Base-by-base conservation (phyloP, 352 stramenopile species). In the Phytopythium helicoides region DNA sequence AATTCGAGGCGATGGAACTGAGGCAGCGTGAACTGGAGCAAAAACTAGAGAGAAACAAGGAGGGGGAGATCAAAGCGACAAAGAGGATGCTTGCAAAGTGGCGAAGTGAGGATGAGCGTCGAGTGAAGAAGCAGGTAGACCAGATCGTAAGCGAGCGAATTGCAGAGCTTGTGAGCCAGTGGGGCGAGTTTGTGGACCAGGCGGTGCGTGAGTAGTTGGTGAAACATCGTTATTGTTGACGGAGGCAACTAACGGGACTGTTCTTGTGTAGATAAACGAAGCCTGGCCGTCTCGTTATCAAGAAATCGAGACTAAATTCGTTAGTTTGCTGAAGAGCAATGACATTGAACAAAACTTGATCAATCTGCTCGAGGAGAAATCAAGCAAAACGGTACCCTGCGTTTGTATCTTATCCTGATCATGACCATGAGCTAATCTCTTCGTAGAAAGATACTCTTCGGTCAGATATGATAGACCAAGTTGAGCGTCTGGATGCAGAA, bases 21-120 rank as follows among this genome's bases (percentile, higher is more conserved):
- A 50, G 70, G 16, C 15, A 71, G n/a, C 26, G 54, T 10, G 42
- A 52, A 11, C 51, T 70, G 23, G 55, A 72, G 40, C 44, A 39
- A 7, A 36, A 51, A 23, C 23, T 16, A 7, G 39, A 33, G 15
- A 16, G 19, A 25, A 26, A 39, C 12, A 49, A 2, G 41, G 51
- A 39, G 3, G 47, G 58, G 19, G 31, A 39, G 9, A n/a, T 52
- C 16, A 12, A 23, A 19, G 41, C 33, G 9, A 7, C 57, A 18
- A 49, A 62, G 46, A 58, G 69, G 22, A 19, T 10, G 36, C 18
- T 47, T 2, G 40, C 3, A 9, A 33, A 48, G 10, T 14, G 18
- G 11, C 10, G 21, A 3, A 4, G 19, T 1, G 3, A 9, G 6
- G 9, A 42, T 22, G 38, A 48, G 23, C 1, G 47, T n/a, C 25